phyloP scores from a whole-genome alignment of 1,139 yeast species.

The Keqinozyma sinolaborantium region DNA sequence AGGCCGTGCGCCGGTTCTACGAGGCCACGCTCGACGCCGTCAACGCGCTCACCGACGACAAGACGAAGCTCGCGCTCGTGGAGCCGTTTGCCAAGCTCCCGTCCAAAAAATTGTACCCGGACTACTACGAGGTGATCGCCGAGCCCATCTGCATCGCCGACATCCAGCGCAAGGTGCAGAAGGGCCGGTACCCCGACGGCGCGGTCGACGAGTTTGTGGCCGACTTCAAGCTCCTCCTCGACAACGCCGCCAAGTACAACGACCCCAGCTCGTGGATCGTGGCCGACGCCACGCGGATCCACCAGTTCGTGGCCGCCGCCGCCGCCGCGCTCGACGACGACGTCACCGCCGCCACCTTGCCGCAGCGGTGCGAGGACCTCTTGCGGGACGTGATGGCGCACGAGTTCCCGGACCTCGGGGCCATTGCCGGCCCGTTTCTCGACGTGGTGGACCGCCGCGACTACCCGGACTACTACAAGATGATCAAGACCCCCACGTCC shows the following conservation, averaged over 20 bases:
- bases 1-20: constrained; percentile 24
- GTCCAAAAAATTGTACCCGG: constrained; percentile 62
- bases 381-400: constrained; percentile 39
- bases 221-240: constrained; percentile 54
- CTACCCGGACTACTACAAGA: constrained; percentile 58
- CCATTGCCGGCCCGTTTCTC: constrained; percentile 53
- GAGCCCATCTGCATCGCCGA: constrained; percentile 60
- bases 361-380: constrained; percentile 19
- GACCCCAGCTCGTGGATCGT: constrained; percentile 63
- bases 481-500: constrained; percentile 56
- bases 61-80: constrained; percentile 32
- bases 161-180: constrained; percentile 50
- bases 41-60: constrained; percentile 26
- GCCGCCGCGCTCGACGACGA: constrained; percentile 23
- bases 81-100: constrained; percentile 68
- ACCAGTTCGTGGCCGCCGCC: constrained; percentile 41
- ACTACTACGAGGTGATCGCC: constrained; percentile 61
- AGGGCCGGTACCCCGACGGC: constrained; percentile 37
- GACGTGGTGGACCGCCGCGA: constrained; percentile 53
- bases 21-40: constrained; percentile 22
- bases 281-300: constrained; percentile 44
- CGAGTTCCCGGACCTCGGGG: constrained; percentile 40
- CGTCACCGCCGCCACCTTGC: constrained; percentile 19
- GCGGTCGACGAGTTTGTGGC: constrained; percentile 40
- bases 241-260: constrained; percentile 62